phyloP scores from a whole-genome alignment of 352 stramenopile species.

The Pythium insidiosum region DNA sequence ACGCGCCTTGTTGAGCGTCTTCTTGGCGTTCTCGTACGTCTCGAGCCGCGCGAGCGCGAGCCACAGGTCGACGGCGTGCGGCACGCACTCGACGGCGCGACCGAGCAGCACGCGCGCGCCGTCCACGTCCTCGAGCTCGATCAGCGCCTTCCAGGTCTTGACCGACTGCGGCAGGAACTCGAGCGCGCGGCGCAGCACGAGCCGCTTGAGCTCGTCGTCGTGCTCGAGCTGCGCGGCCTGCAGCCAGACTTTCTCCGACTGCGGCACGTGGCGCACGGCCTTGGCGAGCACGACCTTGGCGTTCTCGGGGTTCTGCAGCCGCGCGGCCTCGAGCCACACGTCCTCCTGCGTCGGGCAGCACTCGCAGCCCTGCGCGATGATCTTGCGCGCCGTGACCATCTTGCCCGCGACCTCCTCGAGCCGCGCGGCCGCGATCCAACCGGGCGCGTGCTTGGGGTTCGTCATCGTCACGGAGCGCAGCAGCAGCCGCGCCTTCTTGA shows the following conservation, averaged over 20 bases:
- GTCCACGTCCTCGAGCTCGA: conserved; percentile 97
- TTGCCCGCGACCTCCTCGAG: conserved; percentile 97
- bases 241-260: conserved; percentile 95
- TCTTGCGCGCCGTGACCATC: conserved; percentile 92
- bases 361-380: conserved; percentile 97
- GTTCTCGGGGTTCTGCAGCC: conserved; percentile 94
- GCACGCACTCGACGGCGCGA: conserved; percentile 97
- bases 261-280: conserved; percentile 90
- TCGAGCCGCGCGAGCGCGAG: conserved; percentile 96
- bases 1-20: conserved; percentile 94
- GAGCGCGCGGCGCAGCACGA: conserved; percentile 85
- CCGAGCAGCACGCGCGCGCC: conserved; percentile 93
- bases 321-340: conserved; percentile 97
- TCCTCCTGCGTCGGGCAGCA: conserved; percentile 95
- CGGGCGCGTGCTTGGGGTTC: conserved; percentile 97
- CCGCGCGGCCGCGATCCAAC: conserved; percentile 97
- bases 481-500: conserved; percentile 96
- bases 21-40: conserved; percentile 97
- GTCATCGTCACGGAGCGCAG: conserved; percentile 96
- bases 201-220: conserved; percentile 83
- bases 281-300: conserved; percentile 96
- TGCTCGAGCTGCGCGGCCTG: conserved; percentile 93
- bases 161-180: conserved; percentile 97
- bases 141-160: conserved; percentile 97
- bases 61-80: conserved; percentile 97